These are phyloP conservation scores for Xylogone sp. DNA, from an alignment of 2,329 filamentous ascomycete genomes.

Conservation along the genomic window DNA sequence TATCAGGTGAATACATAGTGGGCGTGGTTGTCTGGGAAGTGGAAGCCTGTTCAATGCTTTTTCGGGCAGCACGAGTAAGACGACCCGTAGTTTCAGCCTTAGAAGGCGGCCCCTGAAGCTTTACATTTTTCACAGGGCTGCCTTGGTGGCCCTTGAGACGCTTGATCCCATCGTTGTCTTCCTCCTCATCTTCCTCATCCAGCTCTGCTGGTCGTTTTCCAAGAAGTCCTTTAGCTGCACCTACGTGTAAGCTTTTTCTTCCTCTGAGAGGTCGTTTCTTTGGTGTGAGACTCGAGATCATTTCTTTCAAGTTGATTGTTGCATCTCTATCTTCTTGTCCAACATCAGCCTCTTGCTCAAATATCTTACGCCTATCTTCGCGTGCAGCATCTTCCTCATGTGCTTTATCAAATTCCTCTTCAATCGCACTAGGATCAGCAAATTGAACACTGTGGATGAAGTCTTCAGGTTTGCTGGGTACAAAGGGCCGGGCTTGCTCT, in stretches of 20 bases:
- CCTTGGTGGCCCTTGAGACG: conserved; percentile 67
- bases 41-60: conserved; percentile 39
- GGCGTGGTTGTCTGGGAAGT: conserved; percentile 33
- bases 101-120: conserved; percentile 64
- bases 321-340: conserved; percentile 53
- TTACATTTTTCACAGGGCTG: conserved; percentile 74
- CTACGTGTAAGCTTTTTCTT: conserved; percentile 73
- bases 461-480: conserved; percentile 42
- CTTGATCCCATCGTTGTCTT: conserved; percentile 60
- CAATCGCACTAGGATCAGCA: conserved; percentile 59
- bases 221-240: conserved; percentile 68
- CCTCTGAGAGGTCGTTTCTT: conserved; percentile 65
- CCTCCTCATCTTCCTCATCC: conserved; percentile 59
- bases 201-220: conserved; percentile 72
- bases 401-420: conserved; percentile 60
- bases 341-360: conserved; percentile 49
- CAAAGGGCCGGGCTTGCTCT: conserved; percentile 60
- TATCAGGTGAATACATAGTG: conserved; percentile 44
- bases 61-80: conserved; percentile 44
- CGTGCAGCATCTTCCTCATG: conserved; percentile 56
- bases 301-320: conserved; percentile 66
- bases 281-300: conserved; percentile 75
- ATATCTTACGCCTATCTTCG: conserved; percentile 54
- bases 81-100: conserved; percentile 65
- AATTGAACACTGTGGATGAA: conserved; percentile 53